A percentile compares a stretch with the other conserved stretches of the same genome.
Conservation (phyloP, 2,329 filamentous ascomycete species). For the Alternaria angustiovoidea region DNA sequence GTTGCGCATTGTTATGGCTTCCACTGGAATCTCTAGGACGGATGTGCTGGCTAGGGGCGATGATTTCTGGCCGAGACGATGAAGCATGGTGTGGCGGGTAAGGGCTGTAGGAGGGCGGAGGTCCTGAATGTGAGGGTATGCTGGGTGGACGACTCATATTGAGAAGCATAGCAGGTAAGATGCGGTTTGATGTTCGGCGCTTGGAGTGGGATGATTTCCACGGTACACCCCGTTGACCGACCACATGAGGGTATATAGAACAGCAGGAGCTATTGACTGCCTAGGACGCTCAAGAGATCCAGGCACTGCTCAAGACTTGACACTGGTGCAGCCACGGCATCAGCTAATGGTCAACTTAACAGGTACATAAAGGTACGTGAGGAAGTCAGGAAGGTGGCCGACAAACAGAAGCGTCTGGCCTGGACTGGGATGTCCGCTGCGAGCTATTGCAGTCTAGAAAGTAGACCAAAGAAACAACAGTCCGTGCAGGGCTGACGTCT, state of each 20-base stretch:
- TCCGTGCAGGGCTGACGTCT: slow-evolving; percentile 52
- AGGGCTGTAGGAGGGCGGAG: slow-evolving; percentile 39
- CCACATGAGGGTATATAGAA: slow-evolving; percentile 44
- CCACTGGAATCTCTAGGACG: slow-evolving; percentile 36
- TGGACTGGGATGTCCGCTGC: slow-evolving; percentile 43
- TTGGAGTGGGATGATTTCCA: slow-evolving; percentile 42
- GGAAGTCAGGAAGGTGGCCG: slow-evolving; percentile 33
- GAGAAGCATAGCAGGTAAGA: slow-evolving; percentile 56
- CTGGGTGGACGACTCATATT: slow-evolving; percentile 84
- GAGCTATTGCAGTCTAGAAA: slow-evolving; percentile 46
- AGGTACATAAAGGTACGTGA: slow-evolving; percentile 43
- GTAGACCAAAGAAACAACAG: slow-evolving; percentile 46
- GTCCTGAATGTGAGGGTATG: slow-evolving; percentile 77
- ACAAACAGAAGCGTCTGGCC: slow-evolving; percentile 44
- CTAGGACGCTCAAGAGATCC: slow-evolving; percentile 34
- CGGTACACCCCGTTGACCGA: slow-evolving; percentile 40
- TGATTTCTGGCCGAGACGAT: slow-evolving; percentile 38
- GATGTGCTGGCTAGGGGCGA: slow-evolving; percentile 34
- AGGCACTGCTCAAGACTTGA: slow-evolving; percentile 37
- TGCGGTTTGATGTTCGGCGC: slow-evolving; percentile 34
- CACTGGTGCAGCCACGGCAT: slow-evolving; percentile 45
- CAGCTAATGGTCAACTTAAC: slow-evolving; percentile 39
- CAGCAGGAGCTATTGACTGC: slow-evolving; percentile 39
- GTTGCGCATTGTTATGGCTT: slow-evolving; percentile 41
- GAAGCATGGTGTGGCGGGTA: slow-evolving; percentile 39